These are phyloP conservation scores for Ganoderma boninense DNA, from an alignment of 1,284 basidiomycete genomes.

Conservation along the genomic window DNA sequence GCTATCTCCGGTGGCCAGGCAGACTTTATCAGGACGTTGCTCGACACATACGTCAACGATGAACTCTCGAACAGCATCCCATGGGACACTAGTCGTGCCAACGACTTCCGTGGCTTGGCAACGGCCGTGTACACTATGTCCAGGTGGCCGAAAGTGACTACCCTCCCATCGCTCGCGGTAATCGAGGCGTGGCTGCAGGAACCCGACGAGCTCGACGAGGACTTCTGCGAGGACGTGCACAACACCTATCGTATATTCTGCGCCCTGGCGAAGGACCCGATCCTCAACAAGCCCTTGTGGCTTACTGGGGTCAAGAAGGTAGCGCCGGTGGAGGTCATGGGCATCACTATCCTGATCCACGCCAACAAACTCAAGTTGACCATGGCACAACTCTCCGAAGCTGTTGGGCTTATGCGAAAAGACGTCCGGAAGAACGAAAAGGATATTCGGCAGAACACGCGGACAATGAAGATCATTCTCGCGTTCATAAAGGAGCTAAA, in stretches of 20 bases:
- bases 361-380: constrained; percentile 48
- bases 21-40: constrained; percentile 60
- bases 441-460: constrained; percentile 39
- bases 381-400: constrained; percentile 49
- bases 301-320: constrained; percentile 52
- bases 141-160: constrained; percentile 46
- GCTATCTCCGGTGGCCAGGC: constrained; percentile 63
- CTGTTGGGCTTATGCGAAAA: constrained; percentile 57
- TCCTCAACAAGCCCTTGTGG: constrained; percentile 40
- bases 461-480: constrained; percentile 35
- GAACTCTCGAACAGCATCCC: constrained; percentile 53
- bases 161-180: constrained; percentile 46
- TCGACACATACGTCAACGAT: constrained; percentile 52
- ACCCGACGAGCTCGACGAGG: constrained; percentile 40
- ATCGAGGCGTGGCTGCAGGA: constrained; percentile 65
- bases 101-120: constrained; percentile 69
- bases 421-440: constrained; percentile 50
- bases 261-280: constrained; percentile 46
- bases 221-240: constrained; percentile 47
- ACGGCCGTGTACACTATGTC: constrained; percentile 61
- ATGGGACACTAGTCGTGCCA: constrained; percentile 67
- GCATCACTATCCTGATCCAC: constrained; percentile 59
- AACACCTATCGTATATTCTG: constrained; percentile 55
- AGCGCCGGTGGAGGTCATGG: constrained; percentile 70
- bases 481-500: constrained; percentile 33